Base-by-base conservation (phyloP, 768 basidiomycete species). In the Cyathus striatus region DNA sequence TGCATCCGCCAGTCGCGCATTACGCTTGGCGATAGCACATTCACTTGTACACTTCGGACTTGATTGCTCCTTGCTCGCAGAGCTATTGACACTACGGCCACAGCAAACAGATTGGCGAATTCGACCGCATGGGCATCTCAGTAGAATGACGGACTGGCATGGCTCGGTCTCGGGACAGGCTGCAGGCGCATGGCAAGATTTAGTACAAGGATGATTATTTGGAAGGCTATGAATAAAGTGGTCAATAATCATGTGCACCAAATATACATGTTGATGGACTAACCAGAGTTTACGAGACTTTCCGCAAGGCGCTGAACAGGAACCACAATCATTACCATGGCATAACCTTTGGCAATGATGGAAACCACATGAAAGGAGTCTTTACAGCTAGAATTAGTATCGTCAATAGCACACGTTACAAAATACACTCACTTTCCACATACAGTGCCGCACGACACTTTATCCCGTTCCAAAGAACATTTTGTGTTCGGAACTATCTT, bases 241-340 rank as follows among this genome's bases (percentile, higher is more conserved):
- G 38, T 49, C 2, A 39, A 6, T 6, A 13, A 23, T 41, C 23
- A 14, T 7, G 5, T 17, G 21, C 16, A 44, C 16, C 12, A 37
- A 42, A n/a, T 37, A 30, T 16, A 23, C 43, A 27, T 43, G 41
- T 13, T 9, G 33, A 38, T 13, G 21, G 2, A 67, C 79, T 18
- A 46, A 86, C 86, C 93, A 98, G 43, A 83, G 71, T 61, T 86
- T 88, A 39, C 93, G 78, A 2, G 84, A 66, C 63, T 97, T 99
- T 14, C 90, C 87, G 56, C 96, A 99, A 2, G 75, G 70, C 23
- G 83, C 73, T 2, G 69, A 72, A 62, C 93, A 96, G 0, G 69
- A 42, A 2, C 90, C 90, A 55, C 95, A 98, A 4, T 76, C 78
- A 34, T 83, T 90, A 2, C 73, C 67, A 55, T 99, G 96, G 60